These are phyloP conservation scores for Phytophthora constricta DNA, from an alignment of 352 stramenopile genomes.

Conservation along the genomic window DNA sequence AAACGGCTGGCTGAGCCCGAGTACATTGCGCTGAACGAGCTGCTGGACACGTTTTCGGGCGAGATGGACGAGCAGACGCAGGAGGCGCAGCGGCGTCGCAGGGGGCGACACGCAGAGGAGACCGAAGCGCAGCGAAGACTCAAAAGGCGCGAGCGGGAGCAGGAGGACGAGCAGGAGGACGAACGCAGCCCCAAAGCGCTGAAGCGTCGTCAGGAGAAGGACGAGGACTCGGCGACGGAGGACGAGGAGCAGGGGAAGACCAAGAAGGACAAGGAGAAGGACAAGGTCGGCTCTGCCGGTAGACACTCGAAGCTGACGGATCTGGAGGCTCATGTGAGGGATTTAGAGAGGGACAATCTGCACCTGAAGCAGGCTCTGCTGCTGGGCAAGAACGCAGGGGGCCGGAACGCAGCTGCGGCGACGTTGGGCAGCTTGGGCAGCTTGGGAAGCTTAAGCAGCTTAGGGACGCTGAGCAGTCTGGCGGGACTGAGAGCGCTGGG, in stretches of 20 bases:
- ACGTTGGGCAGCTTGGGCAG: conserved; percentile 44
- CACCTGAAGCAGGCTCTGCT: conserved; percentile 81
- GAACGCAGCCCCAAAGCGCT: conserved; percentile 11
- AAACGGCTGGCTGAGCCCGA: conserved; percentile 54
- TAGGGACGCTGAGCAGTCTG: conserved; percentile 19
- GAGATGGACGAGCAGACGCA: conserved; percentile 64
- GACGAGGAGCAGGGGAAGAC: conserved; percentile 14
- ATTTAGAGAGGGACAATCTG: conserved; percentile 75
- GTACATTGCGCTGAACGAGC: conserved; percentile 69
- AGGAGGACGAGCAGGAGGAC: neutral
- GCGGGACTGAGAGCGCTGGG: conserved; percentile 14
- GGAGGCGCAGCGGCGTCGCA: conserved; percentile 14
- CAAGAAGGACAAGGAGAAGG: conserved; percentile 10
- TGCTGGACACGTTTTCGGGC: conserved; percentile 63
- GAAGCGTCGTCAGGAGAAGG: conserved; percentile 15
- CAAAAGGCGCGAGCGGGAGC: neutral
- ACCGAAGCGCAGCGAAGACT: neutral
- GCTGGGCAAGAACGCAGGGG: conserved; percentile 57
- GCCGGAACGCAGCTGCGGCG: conserved; percentile 5
- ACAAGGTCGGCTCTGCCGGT: conserved; percentile 9
- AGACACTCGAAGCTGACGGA: conserved; percentile 75
- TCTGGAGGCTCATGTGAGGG: conserved; percentile 72
- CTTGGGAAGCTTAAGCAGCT: conserved; percentile 31
- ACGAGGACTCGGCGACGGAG: conserved; percentile 26
- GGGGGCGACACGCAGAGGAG: conserved; percentile 6